A percentile compares a stretch with the other conserved stretches of the same genome.
phyloP scores from a whole-genome alignment of 305 asterid species.

The Solanum hybrid region DNA sequence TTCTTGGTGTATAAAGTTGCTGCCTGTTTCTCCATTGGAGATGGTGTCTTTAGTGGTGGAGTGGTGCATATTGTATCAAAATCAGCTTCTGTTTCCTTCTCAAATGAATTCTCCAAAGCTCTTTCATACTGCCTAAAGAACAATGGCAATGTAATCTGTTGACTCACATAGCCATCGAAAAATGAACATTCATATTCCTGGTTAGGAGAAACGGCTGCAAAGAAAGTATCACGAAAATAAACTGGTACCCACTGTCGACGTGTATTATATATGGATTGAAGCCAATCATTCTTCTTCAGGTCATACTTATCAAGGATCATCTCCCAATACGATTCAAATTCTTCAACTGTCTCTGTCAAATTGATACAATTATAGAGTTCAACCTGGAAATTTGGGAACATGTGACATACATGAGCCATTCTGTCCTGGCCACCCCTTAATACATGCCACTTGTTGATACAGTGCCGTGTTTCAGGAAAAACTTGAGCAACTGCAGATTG shows the following conservation, averaged over 20 bases:
- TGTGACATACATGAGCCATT: constrained; percentile 52
- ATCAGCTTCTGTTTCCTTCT: constrained; percentile 80
- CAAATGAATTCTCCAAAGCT: constrained; percentile 70
- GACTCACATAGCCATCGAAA: constrained; percentile 72
- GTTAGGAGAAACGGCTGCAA: constrained; percentile 44
- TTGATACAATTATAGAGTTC: constrained; percentile 74
- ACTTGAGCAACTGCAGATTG: constrained; percentile 55
- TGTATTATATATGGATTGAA: constrained; percentile 50
- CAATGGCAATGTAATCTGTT: constrained; percentile 68
- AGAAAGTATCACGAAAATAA: constrained; percentile 67
- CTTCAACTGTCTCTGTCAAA: constrained; percentile 61
- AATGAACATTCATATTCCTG: constrained; percentile 51
- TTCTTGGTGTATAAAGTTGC: constrained; percentile 59
- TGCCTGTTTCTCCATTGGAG: constrained; percentile 90
- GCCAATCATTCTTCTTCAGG: constrained; percentile 66
- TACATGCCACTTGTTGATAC: constrained; percentile 69
- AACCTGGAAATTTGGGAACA: constrained; percentile 60
- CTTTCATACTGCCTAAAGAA: constrained; percentile 85
- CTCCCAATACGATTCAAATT: constrained; percentile 66
- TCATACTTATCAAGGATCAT: constrained; percentile 65
- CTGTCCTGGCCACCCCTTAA: constrained; percentile 66
- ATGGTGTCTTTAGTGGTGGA: constrained; percentile 63
- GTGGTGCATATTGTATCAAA: constrained; percentile 55
- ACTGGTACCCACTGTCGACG: constrained; percentile 85
- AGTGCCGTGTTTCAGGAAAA: constrained; percentile 56